Evolutionary conservation across 768 basidiomycete species (phyloP), one percentile per base, ranked within the genome.

Genomic region (Termitomyces sp.): DNA sequence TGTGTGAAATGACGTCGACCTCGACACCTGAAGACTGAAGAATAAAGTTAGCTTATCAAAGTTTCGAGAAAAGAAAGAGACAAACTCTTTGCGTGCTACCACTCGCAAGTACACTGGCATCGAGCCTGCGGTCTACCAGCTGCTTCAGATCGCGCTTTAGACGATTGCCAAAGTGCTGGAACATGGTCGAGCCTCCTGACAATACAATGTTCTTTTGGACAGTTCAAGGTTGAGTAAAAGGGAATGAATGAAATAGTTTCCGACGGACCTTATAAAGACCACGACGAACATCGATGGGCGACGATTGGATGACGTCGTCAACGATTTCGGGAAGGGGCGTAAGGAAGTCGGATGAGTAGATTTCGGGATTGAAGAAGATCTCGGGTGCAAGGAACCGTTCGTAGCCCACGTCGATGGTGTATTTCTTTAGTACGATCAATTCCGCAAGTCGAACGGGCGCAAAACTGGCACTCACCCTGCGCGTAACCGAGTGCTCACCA

Each of bases 281-380:
- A 62, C 97, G 86, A 65, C 97, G 86, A 51, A 97, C 95, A 70
- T 99, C 96, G 60, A 98, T 99, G 24, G 97, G 96, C 6, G 93
- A 95, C 59, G 90, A 82, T 72, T 95, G 93, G 62, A 99, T 98
- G 55, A 97, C 95, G 58, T 87, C 86, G 67, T 99, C 97, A 57
- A 98, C 97, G 55, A 98, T 93, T 61, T 96, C 86, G 0, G 97
- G 94, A 4, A 99, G 82, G 9, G 97, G 97, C 5, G 95, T 98
- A 62, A 99, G 73, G 81, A 98, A 98, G 72, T 98, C 96, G 42
- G 93, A 95, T 0, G 95, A 97, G 73, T 91, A 91, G 65, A 99
- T 98, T 73, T 99, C 96, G 15, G 97, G 97, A 76, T 98, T 98
- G 83, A 98, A 98, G 79, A 98, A 98, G 67, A 98, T 97, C 73